These are phyloP conservation scores for Aspergillus ibericus DNA, from an alignment of 2,329 filamentous ascomycete species.

Conservation along the genomic window DNA sequence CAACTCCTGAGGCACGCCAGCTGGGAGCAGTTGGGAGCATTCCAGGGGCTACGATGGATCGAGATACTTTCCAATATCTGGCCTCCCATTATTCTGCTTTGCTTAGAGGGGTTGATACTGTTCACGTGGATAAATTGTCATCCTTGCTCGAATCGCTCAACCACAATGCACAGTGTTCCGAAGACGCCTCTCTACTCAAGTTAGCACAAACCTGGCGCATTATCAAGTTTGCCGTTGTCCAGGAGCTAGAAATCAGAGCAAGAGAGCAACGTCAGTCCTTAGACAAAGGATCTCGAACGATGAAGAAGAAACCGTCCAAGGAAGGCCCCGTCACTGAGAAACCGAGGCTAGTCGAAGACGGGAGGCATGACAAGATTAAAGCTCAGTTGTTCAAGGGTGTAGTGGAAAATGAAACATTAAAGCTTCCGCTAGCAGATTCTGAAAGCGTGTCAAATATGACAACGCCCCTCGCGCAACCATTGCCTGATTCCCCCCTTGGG, in stretches of 20 bases:
- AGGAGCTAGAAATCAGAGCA: slow-evolving; percentile 48
- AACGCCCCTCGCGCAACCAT: slow-evolving; percentile 55
- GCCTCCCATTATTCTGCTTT: slow-evolving; percentile 45
- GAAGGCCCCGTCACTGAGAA: slow-evolving; percentile 30
- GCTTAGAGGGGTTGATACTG: slow-evolving; percentile 29
- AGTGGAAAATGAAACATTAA: slow-evolving; percentile 37
- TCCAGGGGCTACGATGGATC: slow-evolving; percentile 47
- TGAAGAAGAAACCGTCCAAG: slow-evolving; percentile 31
- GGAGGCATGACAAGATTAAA: slow-evolving; percentile 40
- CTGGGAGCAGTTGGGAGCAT: slow-evolving; percentile 52
- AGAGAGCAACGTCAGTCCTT: slow-evolving; percentile 30
- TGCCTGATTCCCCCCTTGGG: slow-evolving; percentile 42
- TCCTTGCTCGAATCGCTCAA: slow-evolving; percentile 48
- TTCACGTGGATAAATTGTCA: slow-evolving; percentile 27
- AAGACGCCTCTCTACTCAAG: slow-evolving; percentile 50
- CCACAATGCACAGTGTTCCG: slow-evolving; percentile 56
- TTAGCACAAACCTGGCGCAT: slow-evolving; percentile 62
- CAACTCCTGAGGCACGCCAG: slow-evolving; percentile 45
- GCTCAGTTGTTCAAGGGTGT: slow-evolving; percentile 46
- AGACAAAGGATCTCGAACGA: slow-evolving; percentile 22
- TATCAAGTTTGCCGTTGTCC: slow-evolving; percentile 51
- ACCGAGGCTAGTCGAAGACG: slow-evolving; percentile 30
- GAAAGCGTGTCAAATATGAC: slow-evolving; percentile 58
- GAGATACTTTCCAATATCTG: slow-evolving; percentile 43
- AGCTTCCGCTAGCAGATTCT: slow-evolving; percentile 32